A percentile compares a stretch with the other conserved stretches of the same genome.
These are phyloP conservation scores for Linum lewisii DNA, from an alignment of 345 rosid species.

Conservation along the genomic window DNA sequence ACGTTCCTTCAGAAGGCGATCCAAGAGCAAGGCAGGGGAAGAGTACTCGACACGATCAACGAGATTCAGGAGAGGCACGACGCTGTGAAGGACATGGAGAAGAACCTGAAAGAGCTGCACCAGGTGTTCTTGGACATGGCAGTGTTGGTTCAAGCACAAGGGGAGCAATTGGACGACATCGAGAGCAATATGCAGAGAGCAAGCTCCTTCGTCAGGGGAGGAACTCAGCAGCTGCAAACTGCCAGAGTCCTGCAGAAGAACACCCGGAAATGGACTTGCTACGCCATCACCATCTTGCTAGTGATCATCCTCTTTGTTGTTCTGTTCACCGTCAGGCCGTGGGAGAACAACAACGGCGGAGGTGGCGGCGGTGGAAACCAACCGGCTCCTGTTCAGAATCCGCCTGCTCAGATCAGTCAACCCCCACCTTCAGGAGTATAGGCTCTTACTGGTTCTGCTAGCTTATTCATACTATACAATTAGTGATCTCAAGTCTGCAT, in stretches of 20 bases:
- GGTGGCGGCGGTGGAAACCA: slow-evolving; percentile 13
- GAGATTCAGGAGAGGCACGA: slow-evolving; percentile 92
- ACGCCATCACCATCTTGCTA: slow-evolving; percentile 47
- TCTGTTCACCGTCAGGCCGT: slow-evolving; percentile 45
- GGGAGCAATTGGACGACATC: slow-evolving; percentile 67
- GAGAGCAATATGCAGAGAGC: slow-evolving; percentile 77
- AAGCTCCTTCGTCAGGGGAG: slow-evolving; percentile 53
- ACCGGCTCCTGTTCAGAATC: slow-evolving; percentile 7
- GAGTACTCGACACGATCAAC: slow-evolving; percentile 56
- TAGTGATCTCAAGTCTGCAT: too few species aligned
- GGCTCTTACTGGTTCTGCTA: not conserved
- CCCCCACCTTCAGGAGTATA: not conserved
- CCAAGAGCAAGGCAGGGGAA: slow-evolving; percentile 86
- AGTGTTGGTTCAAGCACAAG: slow-evolving; percentile 66
- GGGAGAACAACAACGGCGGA: slow-evolving; percentile 30
- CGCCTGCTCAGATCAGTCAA: not conserved
- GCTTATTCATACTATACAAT: too few species aligned
- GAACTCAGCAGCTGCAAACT: slow-evolving; percentile 38
- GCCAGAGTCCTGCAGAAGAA: slow-evolving; percentile 67
- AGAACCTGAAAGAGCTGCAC: slow-evolving; percentile 71
- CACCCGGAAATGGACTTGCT: slow-evolving; percentile 75
- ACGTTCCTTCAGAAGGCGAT: slow-evolving; percentile 80
- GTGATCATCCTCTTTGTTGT: slow-evolving; percentile 53
- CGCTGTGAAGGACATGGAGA: slow-evolving; percentile 70
- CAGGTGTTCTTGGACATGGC: slow-evolving; percentile 89